These are phyloP conservation scores for Tricharina praecox DNA, from an alignment of 495 filamentous ascomycete genomes.

Conservation along the genomic window DNA sequence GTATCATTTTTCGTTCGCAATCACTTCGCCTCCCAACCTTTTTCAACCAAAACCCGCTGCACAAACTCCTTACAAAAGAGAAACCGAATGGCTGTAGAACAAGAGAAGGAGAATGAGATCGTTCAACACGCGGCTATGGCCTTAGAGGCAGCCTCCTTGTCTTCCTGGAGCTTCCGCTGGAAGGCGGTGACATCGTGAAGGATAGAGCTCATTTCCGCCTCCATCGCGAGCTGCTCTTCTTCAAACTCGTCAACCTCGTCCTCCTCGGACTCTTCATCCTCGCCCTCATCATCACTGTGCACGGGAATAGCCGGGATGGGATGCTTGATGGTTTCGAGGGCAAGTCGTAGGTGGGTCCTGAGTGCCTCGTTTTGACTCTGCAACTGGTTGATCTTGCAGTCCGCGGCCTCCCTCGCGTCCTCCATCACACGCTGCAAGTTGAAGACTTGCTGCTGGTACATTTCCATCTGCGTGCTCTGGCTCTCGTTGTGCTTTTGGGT, in stretches of 20 bases:
- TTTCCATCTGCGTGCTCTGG: conserved; percentile 52
- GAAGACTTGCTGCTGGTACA: conserved; percentile 75
- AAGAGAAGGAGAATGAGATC: no score
- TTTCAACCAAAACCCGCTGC: no score
- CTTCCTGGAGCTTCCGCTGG: conserved; percentile 65
- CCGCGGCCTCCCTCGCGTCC: conserved; percentile 67
- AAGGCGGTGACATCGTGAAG: conserved; percentile 66
- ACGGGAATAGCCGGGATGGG: conserved; percentile 47
- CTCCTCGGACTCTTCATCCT: conserved; percentile 35
- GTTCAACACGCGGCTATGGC: no score
- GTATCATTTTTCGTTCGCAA: no score
- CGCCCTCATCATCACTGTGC: conserved; percentile 32
- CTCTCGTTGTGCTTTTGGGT: conserved; percentile 35
- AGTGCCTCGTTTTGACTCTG: conserved; percentile 81
- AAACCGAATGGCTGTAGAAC: no score
- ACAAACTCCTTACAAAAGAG: no score
- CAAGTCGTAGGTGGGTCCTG: conserved; percentile 67
- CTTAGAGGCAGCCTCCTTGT: no score
- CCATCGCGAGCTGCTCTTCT: conserved; percentile 43
- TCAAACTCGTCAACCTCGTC: no score
- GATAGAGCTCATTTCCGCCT: conserved; percentile 50
- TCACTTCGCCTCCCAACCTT: no score
- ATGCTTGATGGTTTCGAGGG: conserved; percentile 71
- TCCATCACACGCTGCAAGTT: conserved; percentile 89
- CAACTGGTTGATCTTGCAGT: conserved; percentile 76